Evolutionary conservation across 768 basidiomycete species (phyloP), one percentile per base, ranked within the genome.

Genomic region (Kwoniella newhampshirensis): DNA sequence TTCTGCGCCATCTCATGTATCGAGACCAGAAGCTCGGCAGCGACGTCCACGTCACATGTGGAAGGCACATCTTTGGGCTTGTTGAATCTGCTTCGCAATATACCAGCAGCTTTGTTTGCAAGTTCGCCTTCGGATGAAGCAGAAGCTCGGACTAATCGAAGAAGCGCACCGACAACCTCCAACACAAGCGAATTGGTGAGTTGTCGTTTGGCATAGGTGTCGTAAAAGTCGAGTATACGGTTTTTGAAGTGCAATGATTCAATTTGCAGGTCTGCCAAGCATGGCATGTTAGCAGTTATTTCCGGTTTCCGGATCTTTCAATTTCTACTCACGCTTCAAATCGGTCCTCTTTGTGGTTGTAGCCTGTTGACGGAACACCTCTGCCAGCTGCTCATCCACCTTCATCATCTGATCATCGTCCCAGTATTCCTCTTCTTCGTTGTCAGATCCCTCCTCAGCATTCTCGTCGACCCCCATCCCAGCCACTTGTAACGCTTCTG

Each of bases 341-440:
- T 67, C 64, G 26, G 57, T 51, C 48, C 56, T 54, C 54, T 68
- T 70, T 15, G 54, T 47, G 3, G 43, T 36, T 15, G 51, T 58
- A 6, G 62, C 64, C 58, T 85, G 83, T 27, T 85, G 81, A 57
- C 83, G 82, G 82, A 99, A 94, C 27, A 91, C 86, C 49, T 86
- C 84, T 3, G 89, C 90, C 6, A 99, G 84, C 71, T 94, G 87
- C 46, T 89, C 88, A 70, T 99, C 94, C 25, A 98, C 84, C 30
- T 87, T 88, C 81, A 98, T 86, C 94, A 99, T 99, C 78, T 96
- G 90, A 23, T 98, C 93, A 71, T 99, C 94, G 71, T 96, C 88
- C 86, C 94, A 75, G 27, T 68, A 67, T 20, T 77, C 77, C 12
- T 70, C 73, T 37, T 64, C 62, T 28, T 88, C 87, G 59, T 84